Conservation (phyloP, 2,329 filamentous ascomycete genomes). For the Aspergillus sp. region DNA sequence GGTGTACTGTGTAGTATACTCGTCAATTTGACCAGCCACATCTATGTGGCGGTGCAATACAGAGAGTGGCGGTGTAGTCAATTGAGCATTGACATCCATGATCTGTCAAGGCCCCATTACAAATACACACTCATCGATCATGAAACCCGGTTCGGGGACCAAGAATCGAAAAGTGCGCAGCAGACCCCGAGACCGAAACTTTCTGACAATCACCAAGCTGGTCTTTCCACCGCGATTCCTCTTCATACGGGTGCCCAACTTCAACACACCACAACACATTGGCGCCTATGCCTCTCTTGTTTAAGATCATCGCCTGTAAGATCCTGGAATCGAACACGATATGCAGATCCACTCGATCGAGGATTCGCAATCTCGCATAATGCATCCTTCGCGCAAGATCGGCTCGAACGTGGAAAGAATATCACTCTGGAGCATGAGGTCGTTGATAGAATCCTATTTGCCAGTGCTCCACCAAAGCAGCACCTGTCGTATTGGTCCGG, state of each 20-base stretch:
- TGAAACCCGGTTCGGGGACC: neutral
- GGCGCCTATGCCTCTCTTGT: neutral
- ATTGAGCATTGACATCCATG: neutral
- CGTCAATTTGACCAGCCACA: neutral
- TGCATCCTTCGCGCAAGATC: neutral
- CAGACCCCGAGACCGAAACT: neutral
- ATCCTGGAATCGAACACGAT: neutral
- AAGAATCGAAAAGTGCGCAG: neutral
- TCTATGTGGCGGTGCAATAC: neutral
- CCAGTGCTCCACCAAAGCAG: neutral
- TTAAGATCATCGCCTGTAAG: neutral
- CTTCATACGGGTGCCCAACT: neutral
- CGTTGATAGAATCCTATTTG: neutral
- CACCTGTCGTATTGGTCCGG: no score
- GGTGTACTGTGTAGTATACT: neutral
- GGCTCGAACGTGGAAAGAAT: neutral
- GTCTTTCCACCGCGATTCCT: neutral
- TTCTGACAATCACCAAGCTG: no score
- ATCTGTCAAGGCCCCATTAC: neutral
- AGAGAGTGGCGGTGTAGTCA: neutral
- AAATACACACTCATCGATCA: neutral
- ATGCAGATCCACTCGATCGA: neutral
- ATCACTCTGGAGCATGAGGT: neutral
- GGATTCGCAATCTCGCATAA: neutral
- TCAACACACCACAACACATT: neutral